These are phyloP conservation scores for Dioscorea cayenensis DNA, from an alignment of 116 monocot genomes.

Conservation along the genomic window DNA sequence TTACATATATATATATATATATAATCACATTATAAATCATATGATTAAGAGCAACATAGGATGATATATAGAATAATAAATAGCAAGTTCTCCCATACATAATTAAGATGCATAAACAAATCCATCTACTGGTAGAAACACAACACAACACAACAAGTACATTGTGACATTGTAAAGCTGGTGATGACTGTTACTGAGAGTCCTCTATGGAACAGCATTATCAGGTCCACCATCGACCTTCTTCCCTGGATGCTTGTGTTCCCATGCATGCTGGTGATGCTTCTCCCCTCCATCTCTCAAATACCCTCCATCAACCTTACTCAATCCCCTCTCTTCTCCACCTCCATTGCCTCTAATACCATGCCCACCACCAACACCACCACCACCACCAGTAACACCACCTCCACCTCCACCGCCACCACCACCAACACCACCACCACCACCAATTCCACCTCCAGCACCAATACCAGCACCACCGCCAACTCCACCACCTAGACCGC, in stretches of 20 bases:
- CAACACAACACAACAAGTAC: too few species aligned
- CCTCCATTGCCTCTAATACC: conserved; percentile 4
- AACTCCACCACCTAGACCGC: neutral
- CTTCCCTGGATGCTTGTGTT: neutral
- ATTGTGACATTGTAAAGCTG: too few species aligned
- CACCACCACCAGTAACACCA: neutral
- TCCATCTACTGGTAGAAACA: too few species aligned
- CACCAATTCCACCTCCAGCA: neutral
- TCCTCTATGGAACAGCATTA: neutral
- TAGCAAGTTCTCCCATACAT: too few species aligned
- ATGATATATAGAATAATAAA: too few species aligned
- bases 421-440: neutral
- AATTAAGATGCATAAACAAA: too few species aligned
- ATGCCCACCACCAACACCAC: neutral
- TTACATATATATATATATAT: too few species aligned
- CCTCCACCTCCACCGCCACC: neutral
- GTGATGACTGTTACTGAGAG: too few species aligned
- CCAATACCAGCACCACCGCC: neutral
- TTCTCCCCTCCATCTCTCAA: neutral
- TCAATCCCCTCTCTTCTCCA: conserved; percentile 1
- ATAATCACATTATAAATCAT: too few species aligned
- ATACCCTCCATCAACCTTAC: neutral
- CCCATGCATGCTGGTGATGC: neutral
- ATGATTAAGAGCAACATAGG: too few species aligned
- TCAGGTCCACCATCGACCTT: neutral